Percentiles rank a stretch among this genome's conserved stretches.
These are phyloP conservation scores for Phylloporus gajari DNA, from an alignment of 1,284 basidiomycete species.

Conservation along the genomic window DNA sequence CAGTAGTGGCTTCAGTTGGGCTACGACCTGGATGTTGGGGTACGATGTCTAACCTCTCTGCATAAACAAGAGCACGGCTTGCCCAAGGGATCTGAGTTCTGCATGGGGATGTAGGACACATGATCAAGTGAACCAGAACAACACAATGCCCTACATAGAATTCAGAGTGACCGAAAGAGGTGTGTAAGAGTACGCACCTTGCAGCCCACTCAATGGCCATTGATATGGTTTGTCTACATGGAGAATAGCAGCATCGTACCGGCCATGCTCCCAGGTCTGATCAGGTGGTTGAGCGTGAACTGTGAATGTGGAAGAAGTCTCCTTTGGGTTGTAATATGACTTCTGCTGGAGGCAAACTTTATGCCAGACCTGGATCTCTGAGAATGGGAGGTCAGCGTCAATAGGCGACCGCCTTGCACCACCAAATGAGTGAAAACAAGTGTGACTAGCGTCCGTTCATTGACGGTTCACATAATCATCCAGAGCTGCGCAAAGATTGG, in stretches of 20 bases:
- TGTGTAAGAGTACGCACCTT: not conserved
- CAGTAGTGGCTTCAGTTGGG: constrained; percentile 29
- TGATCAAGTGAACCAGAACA: constrained; percentile 9
- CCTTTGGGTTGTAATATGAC: no score
- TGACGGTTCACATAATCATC: no score
- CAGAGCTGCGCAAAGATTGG: no score
- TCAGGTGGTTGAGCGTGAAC: not conserved
- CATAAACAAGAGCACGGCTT: constrained; percentile 4
- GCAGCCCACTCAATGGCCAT: not conserved
- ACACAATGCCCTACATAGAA: constrained; percentile 1
- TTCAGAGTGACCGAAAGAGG: not conserved
- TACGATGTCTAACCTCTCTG: constrained; percentile 8
- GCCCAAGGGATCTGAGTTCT: not conserved
- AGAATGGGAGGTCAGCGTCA: no score
- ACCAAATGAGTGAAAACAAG: no score
- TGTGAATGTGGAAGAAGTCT: not conserved
- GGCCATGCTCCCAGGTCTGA: not conserved
- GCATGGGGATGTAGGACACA: constrained; percentile 4
- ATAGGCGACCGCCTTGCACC: no score
- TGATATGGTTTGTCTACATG: not conserved
- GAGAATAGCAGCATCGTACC: not conserved
- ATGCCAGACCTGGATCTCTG: no score
- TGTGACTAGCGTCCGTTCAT: no score
- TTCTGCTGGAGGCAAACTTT: no score
- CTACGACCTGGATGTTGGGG: not conserved